phyloP scores from a whole-genome alignment of 2,329 filamentous ascomycete species.

The Catunica adiposa region DNA sequence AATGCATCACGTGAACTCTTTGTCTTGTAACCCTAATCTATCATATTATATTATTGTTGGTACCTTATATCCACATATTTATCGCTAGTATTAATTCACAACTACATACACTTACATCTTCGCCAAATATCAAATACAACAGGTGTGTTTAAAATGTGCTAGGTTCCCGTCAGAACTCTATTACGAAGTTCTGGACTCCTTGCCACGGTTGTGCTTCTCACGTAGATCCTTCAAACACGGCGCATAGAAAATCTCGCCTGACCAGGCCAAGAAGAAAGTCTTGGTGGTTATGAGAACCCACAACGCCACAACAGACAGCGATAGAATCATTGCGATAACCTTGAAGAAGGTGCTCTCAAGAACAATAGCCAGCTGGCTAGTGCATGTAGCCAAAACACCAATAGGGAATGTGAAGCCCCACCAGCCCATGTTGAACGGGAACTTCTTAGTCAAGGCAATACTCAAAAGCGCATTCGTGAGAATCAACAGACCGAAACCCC shows the following conservation, averaged over 20 bases:
- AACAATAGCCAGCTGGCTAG: slow-evolving; percentile 24
- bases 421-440: slow-evolving; percentile 32
- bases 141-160: no score
- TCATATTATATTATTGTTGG: no score
- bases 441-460: slow-evolving; percentile 24
- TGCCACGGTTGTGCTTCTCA: slow-evolving; percentile 19
- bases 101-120: no score
- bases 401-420: slow-evolving; percentile 33
- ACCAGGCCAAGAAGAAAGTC: slow-evolving; percentile 24
- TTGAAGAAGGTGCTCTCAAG: slow-evolving; percentile 29
- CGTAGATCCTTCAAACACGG: slow-evolving; percentile 24
- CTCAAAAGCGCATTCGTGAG: slow-evolving; percentile 28
- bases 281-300: slow-evolving; percentile 27
- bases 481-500: slow-evolving; percentile 30
- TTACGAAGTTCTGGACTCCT: slow-evolving; percentile 4
- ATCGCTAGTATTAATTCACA: no score
- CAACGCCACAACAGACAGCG: slow-evolving; percentile 25
- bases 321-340: slow-evolving; percentile 25
- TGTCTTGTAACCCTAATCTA: no score
- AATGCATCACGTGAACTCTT: no score
- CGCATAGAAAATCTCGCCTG: slow-evolving; percentile 29
- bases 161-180: no score
- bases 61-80: no score
- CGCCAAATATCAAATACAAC: no score
- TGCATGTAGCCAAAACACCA: slow-evolving; percentile 29